Conservation (phyloP, 768 basidiomycete species). For the Suillus clintonianus region DNA sequence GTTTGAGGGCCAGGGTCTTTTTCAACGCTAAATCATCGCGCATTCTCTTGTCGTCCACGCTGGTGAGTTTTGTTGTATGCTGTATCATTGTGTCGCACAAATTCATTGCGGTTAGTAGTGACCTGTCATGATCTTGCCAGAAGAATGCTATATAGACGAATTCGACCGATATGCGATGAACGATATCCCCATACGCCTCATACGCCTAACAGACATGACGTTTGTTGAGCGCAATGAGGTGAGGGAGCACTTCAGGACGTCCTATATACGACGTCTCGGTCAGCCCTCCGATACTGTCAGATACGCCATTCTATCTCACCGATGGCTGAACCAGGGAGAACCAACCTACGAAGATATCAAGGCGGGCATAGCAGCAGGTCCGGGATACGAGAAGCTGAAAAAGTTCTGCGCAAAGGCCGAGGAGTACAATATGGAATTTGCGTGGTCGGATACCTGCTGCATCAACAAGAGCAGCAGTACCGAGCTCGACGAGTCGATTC, state of each 20-base stretch:
- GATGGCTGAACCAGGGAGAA: conserved; percentile 7
- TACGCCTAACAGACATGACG: not conserved
- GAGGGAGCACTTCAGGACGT: not conserved
- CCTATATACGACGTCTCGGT: not conserved
- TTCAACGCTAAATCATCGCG: not conserved
- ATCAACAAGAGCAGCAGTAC: not conserved
- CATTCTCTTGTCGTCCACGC: not conserved
- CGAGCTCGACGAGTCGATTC: not conserved
- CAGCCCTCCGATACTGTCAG: not conserved
- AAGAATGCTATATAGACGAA: not conserved
- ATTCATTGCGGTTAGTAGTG: not conserved
- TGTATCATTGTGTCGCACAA: not conserved
- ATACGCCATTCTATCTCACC: conserved; percentile 10
- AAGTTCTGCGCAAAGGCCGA: not conserved
- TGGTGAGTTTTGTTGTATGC: not conserved
- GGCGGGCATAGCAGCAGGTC: not conserved
- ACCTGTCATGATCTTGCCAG: not conserved
- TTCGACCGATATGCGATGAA: not conserved
- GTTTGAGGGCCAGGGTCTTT: not conserved
- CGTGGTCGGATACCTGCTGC: not conserved
- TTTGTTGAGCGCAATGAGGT: conserved; percentile 1
- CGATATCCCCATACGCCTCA: not conserved
- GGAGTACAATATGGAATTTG: not conserved
- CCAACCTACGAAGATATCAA: not conserved
- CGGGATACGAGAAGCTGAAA: not conserved